phyloP scores from a whole-genome alignment of 2,329 filamentous ascomycete genomes.

The Whalleya microplaca region DNA sequence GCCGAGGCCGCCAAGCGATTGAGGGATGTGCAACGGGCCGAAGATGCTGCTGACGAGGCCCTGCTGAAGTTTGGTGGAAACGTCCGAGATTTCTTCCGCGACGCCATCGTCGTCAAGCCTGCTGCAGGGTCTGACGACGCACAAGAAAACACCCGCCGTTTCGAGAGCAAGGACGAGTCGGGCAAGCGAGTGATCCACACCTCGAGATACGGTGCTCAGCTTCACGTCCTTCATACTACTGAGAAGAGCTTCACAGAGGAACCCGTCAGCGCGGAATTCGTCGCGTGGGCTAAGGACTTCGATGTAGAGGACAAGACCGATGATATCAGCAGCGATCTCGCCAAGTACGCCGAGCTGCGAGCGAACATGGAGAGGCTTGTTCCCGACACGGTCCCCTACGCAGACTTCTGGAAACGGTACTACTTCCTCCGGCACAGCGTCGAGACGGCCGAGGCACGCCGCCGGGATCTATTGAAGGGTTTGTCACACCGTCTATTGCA shows the following conservation, averaged over 20 bases:
- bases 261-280: conserved; percentile 75
- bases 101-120: conserved; percentile 86
- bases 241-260: conserved; percentile 82
- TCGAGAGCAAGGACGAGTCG: conserved; percentile 88
- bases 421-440: conserved; percentile 93
- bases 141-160: conserved; percentile 70
- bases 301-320: conserved; percentile 83
- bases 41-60: conserved; percentile 95
- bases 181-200: conserved; percentile 95
- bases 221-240: conserved; percentile 92
- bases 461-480: conserved; percentile 92
- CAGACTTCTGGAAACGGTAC: conserved; percentile 90
- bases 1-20: conserved; percentile 79
- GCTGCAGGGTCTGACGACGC: conserved; percentile 58
- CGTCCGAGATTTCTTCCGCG: conserved; percentile 84
- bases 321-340: conserved; percentile 78
- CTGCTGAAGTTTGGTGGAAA: conserved; percentile 89
- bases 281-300: conserved; percentile 73
- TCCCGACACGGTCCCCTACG: conserved; percentile 89
- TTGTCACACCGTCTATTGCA: conserved; percentile 36
- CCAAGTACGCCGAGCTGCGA: conserved; percentile 84
- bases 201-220: conserved; percentile 90
- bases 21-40: conserved; percentile 86
- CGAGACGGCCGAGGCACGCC: conserved; percentile 86
- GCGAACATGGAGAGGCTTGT: conserved; percentile 93